Base-by-base conservation (phyloP, 2,329 filamentous ascomycete species). In the Pyrenophora tritici-repentis region DNA sequence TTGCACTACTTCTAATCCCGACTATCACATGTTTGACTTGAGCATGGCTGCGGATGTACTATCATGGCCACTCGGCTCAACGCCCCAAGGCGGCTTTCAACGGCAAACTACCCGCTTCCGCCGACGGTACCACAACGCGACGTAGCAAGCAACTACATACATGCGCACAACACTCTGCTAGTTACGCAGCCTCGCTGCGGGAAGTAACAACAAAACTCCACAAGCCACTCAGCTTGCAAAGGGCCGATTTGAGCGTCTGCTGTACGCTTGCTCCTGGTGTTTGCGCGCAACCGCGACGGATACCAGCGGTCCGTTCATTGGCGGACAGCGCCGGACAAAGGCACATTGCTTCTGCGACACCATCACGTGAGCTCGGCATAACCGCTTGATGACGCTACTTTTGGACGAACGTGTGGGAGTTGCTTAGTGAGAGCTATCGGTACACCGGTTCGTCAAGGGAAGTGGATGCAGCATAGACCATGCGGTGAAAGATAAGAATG, bases 311-410 rank as follows among this genome's bases (percentile, higher is more conserved):
- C 18, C 46, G 33, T 44, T 35, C 42, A 58, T 53, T 53, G 38
- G 50, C 56, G 58, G 63, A 58, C 51, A 62, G 32, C 52, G 48
- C 49, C 61, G 63, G 60, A 53, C 51, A 55, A 47, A 42, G 8
- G 16, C 24, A 14, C 14, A 29, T 50, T 57, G 39, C 49, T 62
- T 48, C 48, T 56, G 61, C 48, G 53, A 48, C 42, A 50, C 48
- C 13, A 36, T 47, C 60, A 62, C 56, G 62, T 65, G 62, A 58
- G 58, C 63, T 66, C 62, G 63, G 63, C 62, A 63, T 62, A 66
- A 62, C 58, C 31, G 36, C 33, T 31, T 36, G 46, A 64, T 63
- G 58, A 62, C 63, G 62, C 50, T 55, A 42, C 43, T 12, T 24
- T 50, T 34, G 50, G 42, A 48, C 56, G 44, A 51, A 58, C 47